A percentile compares a stretch with the other conserved stretches of the same genome.
Evolutionary conservation across 345 rosid genomes (phyloP).

Genomic region (Microthlaspi erraticum): DNA sequence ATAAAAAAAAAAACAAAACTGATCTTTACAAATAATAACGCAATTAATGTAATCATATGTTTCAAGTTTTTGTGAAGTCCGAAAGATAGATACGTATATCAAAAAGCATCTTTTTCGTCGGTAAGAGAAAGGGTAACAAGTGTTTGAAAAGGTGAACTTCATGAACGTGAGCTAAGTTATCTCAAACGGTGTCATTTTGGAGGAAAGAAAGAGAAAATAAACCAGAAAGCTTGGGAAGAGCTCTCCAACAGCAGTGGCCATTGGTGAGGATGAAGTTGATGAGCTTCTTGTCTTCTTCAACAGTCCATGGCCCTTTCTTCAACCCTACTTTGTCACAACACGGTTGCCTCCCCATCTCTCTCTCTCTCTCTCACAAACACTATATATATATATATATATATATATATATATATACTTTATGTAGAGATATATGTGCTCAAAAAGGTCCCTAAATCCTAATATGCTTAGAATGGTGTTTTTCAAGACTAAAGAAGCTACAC

Average conservation of each 20-base stretch:
- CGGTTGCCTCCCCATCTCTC: constrained; percentile 86
- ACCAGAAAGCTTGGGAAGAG: constrained; percentile 83
- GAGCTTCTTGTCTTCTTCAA: constrained; percentile 94
- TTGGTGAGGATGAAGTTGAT: constrained; percentile 85
- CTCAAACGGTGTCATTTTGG: background rate
- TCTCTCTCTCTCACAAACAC: background rate
- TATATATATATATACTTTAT: background rate
- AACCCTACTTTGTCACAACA: constrained; percentile 96
- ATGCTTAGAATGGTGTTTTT: constrained; percentile 27
- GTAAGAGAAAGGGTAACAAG: background rate
- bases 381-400: too few species aligned
- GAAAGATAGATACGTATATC: background rate
- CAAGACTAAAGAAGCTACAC: constrained; percentile 32
- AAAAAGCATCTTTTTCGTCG: constrained; percentile 2
- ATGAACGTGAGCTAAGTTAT: constrained; percentile 5
- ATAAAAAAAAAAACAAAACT: background rate
- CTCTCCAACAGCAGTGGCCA: constrained; percentile 98
- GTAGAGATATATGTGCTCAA: constrained; percentile 2
- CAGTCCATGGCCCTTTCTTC: constrained; percentile 98
- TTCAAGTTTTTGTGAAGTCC: constrained; percentile 9
- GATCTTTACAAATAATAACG: constrained; percentile 11
- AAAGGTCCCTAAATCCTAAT: constrained; percentile 20
- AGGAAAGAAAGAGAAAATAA: constrained; percentile 2
- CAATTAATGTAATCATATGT: constrained; percentile 4
- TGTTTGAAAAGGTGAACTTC: background rate